These are phyloP conservation scores for Saturnispora galanensis DNA, from an alignment of 805 yeast species.

Conservation along the genomic window DNA sequence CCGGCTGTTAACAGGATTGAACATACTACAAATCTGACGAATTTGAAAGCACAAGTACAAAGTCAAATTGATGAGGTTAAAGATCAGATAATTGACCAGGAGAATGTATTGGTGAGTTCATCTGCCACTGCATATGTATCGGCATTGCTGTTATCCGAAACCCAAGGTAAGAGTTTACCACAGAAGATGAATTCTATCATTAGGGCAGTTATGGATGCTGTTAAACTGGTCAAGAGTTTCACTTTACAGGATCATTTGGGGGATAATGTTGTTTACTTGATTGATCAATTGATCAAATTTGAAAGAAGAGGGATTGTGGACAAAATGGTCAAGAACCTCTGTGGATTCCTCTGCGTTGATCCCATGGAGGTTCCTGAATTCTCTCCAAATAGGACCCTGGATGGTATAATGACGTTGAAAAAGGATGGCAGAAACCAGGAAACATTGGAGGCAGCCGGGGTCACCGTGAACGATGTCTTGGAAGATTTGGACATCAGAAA, in stretches of 20 bases:
- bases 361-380: slow-evolving; percentile 95
- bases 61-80: slow-evolving; percentile 63
- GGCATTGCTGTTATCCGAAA: slow-evolving; percentile 16
- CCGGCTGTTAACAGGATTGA: slow-evolving; percentile 62
- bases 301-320: slow-evolving; percentile 72
- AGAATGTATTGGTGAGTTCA: slow-evolving; percentile 56
- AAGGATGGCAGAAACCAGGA: slow-evolving; percentile 67
- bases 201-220: slow-evolving; percentile 83
- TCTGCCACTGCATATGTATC: slow-evolving; percentile 55
- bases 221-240: slow-evolving; percentile 62
- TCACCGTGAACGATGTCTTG: slow-evolving; percentile 23
- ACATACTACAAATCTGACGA: slow-evolving; percentile 65
- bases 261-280: slow-evolving; percentile 51
- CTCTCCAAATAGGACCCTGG: slow-evolving; percentile 47
- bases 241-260: slow-evolving; percentile 68
- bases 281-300: slow-evolving; percentile 43
- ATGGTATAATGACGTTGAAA: slow-evolving; percentile 58
- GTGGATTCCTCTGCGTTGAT: slow-evolving; percentile 91
- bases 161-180: slow-evolving; percentile 62
- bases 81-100: slow-evolving; percentile 39
- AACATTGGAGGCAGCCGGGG: slow-evolving; percentile 43
- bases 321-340: slow-evolving; percentile 80
- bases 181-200: slow-evolving; percentile 81
- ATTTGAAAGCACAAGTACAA: slow-evolving; percentile 58
- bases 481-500: slow-evolving; percentile 52